phyloP scores from a whole-genome alignment of 352 stramenopile species.

The Pilasporangium apinafurcum region DNA sequence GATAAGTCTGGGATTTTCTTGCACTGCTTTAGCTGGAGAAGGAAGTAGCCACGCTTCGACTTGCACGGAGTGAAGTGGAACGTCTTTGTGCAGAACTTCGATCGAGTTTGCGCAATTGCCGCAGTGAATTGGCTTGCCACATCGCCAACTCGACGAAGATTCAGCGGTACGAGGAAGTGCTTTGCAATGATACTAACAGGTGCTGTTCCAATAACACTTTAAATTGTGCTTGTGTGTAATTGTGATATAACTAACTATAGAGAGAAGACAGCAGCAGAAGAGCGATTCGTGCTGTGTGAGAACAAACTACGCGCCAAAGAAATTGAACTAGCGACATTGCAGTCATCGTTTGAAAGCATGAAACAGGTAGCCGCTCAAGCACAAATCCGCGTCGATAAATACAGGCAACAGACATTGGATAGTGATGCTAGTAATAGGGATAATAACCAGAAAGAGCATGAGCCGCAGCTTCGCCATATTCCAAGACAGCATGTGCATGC shows the following conservation, averaged over 20 bases:
- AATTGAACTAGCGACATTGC: constrained; percentile 20
- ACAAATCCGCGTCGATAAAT: constrained; percentile 27
- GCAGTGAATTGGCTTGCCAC: constrained; percentile 46
- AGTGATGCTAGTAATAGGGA: constrained; percentile 1
- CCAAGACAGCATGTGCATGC: constrained; percentile 1
- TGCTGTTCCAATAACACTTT: not conserved
- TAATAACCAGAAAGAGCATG: constrained; percentile 4
- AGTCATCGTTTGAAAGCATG: constrained; percentile 29
- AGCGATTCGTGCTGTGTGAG: constrained; percentile 26
- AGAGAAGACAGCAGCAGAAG: constrained; percentile 43
- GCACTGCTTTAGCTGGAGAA: constrained; percentile 31
- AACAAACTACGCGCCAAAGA: constrained; percentile 33
- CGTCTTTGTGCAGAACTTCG: constrained; percentile 41
- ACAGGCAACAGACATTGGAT: not conserved
- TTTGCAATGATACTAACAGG: not conserved
- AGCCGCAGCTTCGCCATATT: not conserved
- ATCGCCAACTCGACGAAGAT: constrained; percentile 31
- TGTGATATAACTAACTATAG: constrained; percentile 11
- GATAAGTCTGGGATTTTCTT: not conserved
- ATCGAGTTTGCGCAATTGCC: constrained; percentile 31
- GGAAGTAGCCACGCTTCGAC: constrained; percentile 31
- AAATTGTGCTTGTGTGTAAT: not conserved
- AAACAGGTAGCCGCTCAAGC: constrained; percentile 24
- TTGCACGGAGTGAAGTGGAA: constrained; percentile 31
- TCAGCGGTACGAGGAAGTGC: constrained; percentile 22